Percentiles rank a stretch among this genome's conserved stretches.
Evolutionary conservation across 2,329 filamentous ascomycete genomes (phyloP).

Genomic region (Plenodomus tracheiphilus): DNA sequence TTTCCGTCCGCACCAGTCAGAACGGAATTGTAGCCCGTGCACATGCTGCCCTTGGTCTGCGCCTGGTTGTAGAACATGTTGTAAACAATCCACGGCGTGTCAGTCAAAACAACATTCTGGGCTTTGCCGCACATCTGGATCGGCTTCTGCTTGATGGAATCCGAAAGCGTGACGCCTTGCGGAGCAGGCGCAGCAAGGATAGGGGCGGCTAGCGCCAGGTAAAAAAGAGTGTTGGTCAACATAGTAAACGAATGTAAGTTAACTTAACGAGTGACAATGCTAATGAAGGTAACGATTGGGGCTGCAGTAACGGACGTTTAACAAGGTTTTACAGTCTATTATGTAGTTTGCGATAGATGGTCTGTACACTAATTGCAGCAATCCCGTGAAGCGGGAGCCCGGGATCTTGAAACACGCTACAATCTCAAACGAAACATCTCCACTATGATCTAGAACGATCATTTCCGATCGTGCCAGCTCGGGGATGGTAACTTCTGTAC

Average conservation of each 20-base stretch:
- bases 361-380: not conserved
- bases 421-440: not conserved
- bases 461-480: not conserved
- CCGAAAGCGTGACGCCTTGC: constrained; percentile 15
- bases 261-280: not conserved
- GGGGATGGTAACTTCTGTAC: not conserved
- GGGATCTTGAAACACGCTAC: constrained; percentile 1
- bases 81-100: constrained; percentile 51
- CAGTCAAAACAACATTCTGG: constrained; percentile 36
- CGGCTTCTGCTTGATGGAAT: constrained; percentile 15
- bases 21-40: constrained; percentile 45
- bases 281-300: not conserved
- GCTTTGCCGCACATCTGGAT: constrained; percentile 18
- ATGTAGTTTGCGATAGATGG: not conserved
- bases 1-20: constrained; percentile 33
- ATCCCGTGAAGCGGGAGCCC: not conserved
- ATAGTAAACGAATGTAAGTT: not conserved
- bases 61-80: constrained; percentile 52
- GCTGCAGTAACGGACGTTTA: too few relatives aligned
- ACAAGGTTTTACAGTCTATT: too few relatives aligned
- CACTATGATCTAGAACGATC: not conserved
- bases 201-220: constrained; percentile 13
- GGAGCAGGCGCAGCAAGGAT: constrained; percentile 13
- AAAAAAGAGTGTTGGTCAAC: constrained; percentile 6
- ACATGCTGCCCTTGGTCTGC: constrained; percentile 45